Percentiles rank a stretch among this genome's conserved stretches.
Conservation (phyloP, 1,284 basidiomycete species). For the Sporisorium exsertum region DNA sequence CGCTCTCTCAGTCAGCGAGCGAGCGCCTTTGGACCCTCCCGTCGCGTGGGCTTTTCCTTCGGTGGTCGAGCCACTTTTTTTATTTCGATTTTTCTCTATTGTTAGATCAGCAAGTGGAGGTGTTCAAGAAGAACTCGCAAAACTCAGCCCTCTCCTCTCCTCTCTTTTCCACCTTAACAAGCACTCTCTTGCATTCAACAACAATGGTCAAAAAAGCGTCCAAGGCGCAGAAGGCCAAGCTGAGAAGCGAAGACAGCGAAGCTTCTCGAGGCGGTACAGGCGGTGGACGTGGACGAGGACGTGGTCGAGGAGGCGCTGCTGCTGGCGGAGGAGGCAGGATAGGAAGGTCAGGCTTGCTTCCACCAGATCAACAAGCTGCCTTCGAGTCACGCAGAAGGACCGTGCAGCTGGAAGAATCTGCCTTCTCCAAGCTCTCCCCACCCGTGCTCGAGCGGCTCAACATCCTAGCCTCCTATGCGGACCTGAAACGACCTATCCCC, state of each 20-base stretch:
- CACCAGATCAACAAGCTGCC: slow-evolving; percentile 40
- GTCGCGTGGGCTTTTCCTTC: slow-evolving; percentile 19
- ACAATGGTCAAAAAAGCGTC: slow-evolving; percentile 51
- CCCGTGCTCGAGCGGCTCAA: slow-evolving; percentile 54
- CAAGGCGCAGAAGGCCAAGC: slow-evolving; percentile 49
- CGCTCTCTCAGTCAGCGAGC: slow-evolving; percentile 1
- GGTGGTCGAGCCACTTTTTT: slow-evolving; percentile 35
- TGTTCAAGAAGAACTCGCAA: slow-evolving; percentile 4
- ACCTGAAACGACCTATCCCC: slow-evolving; percentile 41
- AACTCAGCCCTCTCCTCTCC: background rate
- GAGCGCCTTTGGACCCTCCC: background rate
- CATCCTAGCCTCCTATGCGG: slow-evolving; percentile 49
- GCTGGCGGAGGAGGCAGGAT: slow-evolving; percentile 14
- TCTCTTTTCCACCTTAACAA: slow-evolving; percentile 4
- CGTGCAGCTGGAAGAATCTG: slow-evolving; percentile 50
- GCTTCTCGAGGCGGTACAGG: slow-evolving; percentile 13
- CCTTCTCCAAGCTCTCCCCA: slow-evolving; percentile 54
- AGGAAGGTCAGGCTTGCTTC: slow-evolving; percentile 29
- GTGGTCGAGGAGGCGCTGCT: slow-evolving; percentile 18
- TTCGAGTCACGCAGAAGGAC: slow-evolving; percentile 41
- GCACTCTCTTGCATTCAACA: background rate
- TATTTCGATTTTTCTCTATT: background rate
- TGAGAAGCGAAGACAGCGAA: slow-evolving; percentile 21
- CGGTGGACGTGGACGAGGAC: slow-evolving; percentile 24
- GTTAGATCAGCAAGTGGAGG: slow-evolving; percentile 25